Base-by-base conservation (phyloP, 805 yeast genomes). In the Clavispora carvajalis region DNA sequence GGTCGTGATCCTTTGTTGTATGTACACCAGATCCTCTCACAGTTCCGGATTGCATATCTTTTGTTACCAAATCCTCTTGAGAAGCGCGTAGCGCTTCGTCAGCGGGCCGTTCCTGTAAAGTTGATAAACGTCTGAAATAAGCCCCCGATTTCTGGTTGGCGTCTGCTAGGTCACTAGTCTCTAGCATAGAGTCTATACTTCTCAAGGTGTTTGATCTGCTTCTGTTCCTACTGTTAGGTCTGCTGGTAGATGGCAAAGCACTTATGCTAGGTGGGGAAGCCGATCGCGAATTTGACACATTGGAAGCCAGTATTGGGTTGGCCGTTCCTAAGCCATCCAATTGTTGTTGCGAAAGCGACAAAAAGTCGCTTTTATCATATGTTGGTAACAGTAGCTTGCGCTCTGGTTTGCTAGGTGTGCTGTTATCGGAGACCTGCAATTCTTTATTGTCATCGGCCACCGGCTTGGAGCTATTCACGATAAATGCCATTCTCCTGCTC, bases 401-500 rank as follows among this genome's bases (percentile, higher is more conserved):
- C 21, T 41, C 49, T 9, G 51, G 52, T 25, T 46, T 50, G 36
- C 49, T 48, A 7, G 50, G 48, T 4, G 54, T 48, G 22, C 24
- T 16, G 9, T 36, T 16, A 7, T 41, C 49, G 17, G 35, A 22
- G 9, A 28, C 5, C 5, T 15, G 18, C 13, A 33, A 34, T 9
- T 17, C 24, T 12, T 36, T 39, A 12, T 21, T 19, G 10, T 36
- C 38, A 23, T 48, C 52, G 2, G 53, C 51, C 7, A 50, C 44
- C 10, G 30, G 43, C 36, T 46, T 46, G 12, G 44, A 44, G 58
- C 66, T 71, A 40, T 75, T 77, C 38, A 77, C 74, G 28, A 84
- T 78, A 39, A 84, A 74, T 0, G 90, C 91, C 89, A 82, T 83
- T 46, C 91, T 67, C 54, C 83, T 78, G 0, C 86, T 77, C 4